Percentiles rank a stretch among this genome's conserved stretches.
Conservation (phyloP, 352 stramenopile species). For the Phytophthora citricola region DNA sequence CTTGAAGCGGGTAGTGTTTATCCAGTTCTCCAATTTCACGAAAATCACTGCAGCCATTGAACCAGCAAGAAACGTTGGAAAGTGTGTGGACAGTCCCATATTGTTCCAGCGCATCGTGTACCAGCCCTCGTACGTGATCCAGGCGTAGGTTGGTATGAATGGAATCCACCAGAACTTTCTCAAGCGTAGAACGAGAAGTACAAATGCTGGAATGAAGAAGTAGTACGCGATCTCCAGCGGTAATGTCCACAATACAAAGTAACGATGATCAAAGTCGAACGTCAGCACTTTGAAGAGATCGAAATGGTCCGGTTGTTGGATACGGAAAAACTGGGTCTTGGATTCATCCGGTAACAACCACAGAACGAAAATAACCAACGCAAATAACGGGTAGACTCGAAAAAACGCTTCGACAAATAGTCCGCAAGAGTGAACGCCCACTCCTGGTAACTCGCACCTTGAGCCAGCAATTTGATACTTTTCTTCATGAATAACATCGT, state of each 20-base stretch:
- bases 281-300: conserved; percentile 46
- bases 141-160: conserved; percentile 31
- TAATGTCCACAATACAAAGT: conserved; percentile 52
- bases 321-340: conserved; percentile 31
- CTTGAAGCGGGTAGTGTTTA: conserved; percentile 19
- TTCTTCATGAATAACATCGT: conserved; percentile 46
- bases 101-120: conserved; percentile 29
- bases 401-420: conserved; percentile 43
- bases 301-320: conserved; percentile 33
- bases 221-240: conserved; percentile 44
- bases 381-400: conserved; percentile 61
- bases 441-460: conserved; percentile 15
- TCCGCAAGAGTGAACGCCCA: conserved; percentile 38
- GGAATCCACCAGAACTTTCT: conserved; percentile 29
- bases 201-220: conserved; percentile 44
- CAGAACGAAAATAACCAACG: conserved; percentile 30
- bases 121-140: conserved; percentile 30
- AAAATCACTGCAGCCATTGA: conserved; percentile 42
- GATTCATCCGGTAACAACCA: conserved; percentile 32
- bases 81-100: conserved; percentile 24
- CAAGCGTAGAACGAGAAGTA: conserved; percentile 27
- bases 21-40: conserved; percentile 20
- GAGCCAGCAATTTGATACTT: conserved; percentile 20
- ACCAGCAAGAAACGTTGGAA: conserved; percentile 32
- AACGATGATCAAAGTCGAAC: conserved; percentile 40